phyloP scores from a whole-genome alignment of 2,329 filamentous ascomycete genomes.

The Hypoxylon sp. region DNA sequence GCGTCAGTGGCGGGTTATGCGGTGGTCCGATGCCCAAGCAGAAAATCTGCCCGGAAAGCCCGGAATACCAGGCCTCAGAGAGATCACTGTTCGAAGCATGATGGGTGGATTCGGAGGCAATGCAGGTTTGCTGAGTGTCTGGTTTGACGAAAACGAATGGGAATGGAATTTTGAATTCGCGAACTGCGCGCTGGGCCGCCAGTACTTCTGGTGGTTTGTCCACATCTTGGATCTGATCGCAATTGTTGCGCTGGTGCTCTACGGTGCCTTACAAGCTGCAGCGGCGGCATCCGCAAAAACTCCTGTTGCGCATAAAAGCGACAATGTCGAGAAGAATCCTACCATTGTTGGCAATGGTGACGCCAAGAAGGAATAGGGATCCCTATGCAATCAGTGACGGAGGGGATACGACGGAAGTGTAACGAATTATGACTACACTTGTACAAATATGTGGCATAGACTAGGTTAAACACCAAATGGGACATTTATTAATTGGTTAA shows the following conservation, averaged over 20 bases:
- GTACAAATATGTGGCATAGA: slow-evolving; percentile 38
- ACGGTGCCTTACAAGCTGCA: slow-evolving; percentile 46
- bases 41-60: slow-evolving; percentile 59
- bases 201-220: slow-evolving; percentile 95
- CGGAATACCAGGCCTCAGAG: slow-evolving; percentile 77
- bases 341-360: slow-evolving; percentile 35
- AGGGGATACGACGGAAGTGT: slow-evolving; percentile 15
- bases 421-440: slow-evolving; percentile 40
- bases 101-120: slow-evolving; percentile 98
- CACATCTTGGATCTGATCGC: slow-evolving; percentile 78
- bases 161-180: slow-evolving; percentile 88
- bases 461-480: slow-evolving; percentile 26
- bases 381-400: slow-evolving; percentile 23
- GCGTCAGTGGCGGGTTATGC: slow-evolving; percentile 65
- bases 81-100: slow-evolving; percentile 96
- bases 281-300: slow-evolving; percentile 34
- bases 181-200: slow-evolving; percentile 83
- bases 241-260: slow-evolving; percentile 53
- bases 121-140: slow-evolving; percentile 87
- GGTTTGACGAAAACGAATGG: slow-evolving; percentile 82
- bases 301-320: not conserved
- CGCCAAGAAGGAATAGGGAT: slow-evolving; percentile 39
- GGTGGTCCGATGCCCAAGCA: slow-evolving; percentile 63
- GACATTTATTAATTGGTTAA: slow-evolving; percentile 23
- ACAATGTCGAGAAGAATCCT: slow-evolving; percentile 8